These are phyloP conservation scores for Plasmodium chabaudi DNA, from an alignment of 169 alveolate genomes.

Conservation along the genomic window DNA sequence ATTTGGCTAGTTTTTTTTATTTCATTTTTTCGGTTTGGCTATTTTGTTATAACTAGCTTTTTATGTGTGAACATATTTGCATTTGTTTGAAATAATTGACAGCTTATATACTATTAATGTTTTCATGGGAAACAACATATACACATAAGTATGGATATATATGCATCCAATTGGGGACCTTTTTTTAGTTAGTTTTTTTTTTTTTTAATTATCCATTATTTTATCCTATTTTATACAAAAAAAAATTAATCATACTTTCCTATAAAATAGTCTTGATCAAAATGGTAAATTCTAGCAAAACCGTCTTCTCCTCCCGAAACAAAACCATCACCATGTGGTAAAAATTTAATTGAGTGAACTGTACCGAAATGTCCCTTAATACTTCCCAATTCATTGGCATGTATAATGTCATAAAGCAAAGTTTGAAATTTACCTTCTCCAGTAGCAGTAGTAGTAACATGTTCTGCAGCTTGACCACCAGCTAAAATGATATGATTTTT, in stretches of 20 bases:
- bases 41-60: no score
- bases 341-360: slow-evolving; percentile 92
- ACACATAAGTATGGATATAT: no score
- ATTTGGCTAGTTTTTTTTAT: not conserved
- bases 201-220: no score
- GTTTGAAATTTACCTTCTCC: slow-evolving; percentile 96
- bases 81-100: no score
- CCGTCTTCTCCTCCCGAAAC: slow-evolving; percentile 98
- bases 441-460: slow-evolving; percentile 92
- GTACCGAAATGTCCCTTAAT: slow-evolving; percentile 97
- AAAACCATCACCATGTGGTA: slow-evolving; percentile 94
- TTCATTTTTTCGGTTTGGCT: not conserved
- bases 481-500: slow-evolving; percentile 90
- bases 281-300: slow-evolving; percentile 93
- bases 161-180: no score
- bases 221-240: no score
- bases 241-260: slow-evolving; percentile 78
- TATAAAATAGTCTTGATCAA: slow-evolving; percentile 92
- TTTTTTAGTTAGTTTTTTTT: no score
- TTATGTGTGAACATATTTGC: no score
- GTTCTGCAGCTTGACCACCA: slow-evolving; percentile 93
- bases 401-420: slow-evolving; percentile 91
- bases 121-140: no score
- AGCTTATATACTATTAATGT: no score
- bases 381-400: slow-evolving; percentile 93